Percentiles rank a stretch among this genome's conserved stretches.
These are phyloP conservation scores for Backusella macrospora DNA, from an alignment of 192 early-diverging fungal genomes.

Conservation along the genomic window DNA sequence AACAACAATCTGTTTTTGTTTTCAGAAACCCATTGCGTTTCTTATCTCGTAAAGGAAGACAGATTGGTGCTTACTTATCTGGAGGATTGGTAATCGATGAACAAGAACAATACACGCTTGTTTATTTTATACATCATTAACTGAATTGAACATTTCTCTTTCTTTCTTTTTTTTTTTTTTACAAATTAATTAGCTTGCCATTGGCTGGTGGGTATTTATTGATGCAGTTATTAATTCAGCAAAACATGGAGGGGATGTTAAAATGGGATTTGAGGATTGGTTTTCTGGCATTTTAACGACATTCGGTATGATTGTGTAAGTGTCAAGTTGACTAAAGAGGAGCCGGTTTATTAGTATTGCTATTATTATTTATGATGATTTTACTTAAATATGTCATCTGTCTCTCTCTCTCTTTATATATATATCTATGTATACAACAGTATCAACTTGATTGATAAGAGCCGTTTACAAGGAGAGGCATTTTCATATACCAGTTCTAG, in stretches of 20 bases:
- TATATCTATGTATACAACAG: conserved; percentile 23
- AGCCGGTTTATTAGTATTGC: not conserved
- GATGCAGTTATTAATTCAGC: conserved; percentile 53
- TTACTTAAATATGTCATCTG: not conserved
- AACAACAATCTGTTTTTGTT: conserved; percentile 31
- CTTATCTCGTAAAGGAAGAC: conserved; percentile 24
- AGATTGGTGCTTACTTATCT: conserved; percentile 28
- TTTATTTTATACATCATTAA: not conserved
- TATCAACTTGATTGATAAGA: conserved; percentile 58
- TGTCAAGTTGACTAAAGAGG: conserved; percentile 4
- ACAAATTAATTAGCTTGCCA: conserved; percentile 46
- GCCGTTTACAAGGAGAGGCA: conserved; percentile 46
- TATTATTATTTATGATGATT: not conserved
- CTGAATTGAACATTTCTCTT: too few species aligned
- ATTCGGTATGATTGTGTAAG: conserved; percentile 63
- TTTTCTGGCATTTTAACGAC: conserved; percentile 58
- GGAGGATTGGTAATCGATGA: conserved; percentile 27
- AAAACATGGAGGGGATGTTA: conserved; percentile 23
- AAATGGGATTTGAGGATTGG: conserved; percentile 62
- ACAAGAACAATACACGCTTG: not conserved
- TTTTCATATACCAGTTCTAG: conserved; percentile 46
- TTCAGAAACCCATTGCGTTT: conserved; percentile 30
- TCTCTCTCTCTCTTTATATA: conserved; percentile 4
- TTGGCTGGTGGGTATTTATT: conserved; percentile 69
- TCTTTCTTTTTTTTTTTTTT: not conserved